Evolutionary conservation across 352 stramenopile species (phyloP), one percentile per base, ranked within the genome.

Genomic region (Pythium brassicae): DNA sequence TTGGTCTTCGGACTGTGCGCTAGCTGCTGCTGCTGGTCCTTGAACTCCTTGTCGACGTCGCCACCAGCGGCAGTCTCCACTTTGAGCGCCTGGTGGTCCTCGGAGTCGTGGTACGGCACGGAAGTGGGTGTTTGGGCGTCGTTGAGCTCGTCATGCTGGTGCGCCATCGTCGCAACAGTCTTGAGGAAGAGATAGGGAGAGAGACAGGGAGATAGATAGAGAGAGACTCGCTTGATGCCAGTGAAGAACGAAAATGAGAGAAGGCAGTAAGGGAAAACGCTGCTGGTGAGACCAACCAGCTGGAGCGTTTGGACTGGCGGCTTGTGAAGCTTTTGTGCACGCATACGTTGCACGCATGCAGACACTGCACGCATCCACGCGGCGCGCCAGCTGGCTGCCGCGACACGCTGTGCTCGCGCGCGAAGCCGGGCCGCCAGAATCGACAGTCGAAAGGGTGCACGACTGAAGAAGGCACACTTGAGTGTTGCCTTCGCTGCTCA

Each of bases 11-110:
- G n/a, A n/a, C n/a, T 23, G 9, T 14, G 19, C 11, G 3, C 22
- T 20, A 32, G 48, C 48, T 27, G 7, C 15, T 15, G n/a, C 14
- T 45, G 12, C n/a, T 53, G 27, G n/a, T 74, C 63, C 32, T 59
- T 60, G 10, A 65, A 53, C 37, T 75, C 69, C 58, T 82, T 78
- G 59, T 68, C 68, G 29, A 76, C 59, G 43, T 58, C 64, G 45
- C 64, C 68, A 0, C 57, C 52, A 1, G 64, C 57, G 9, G 60
- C 62, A 27, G 71, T 52, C 37, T 74, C 65, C 27, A 78, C 53
- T 19, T 65, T 65, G 57, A 63, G 50, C 29, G 37, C 47, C n/a
- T 62, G 47, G 47, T 62, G 47, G 47, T 62, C 48, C 12, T 65
- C 53, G 17, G 54, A 43, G 40, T 34, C 46, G 37, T 35, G 51